phyloP scores from a whole-genome alignment of 306 rosid genomes.

The Sphenostylis stenocarpa region DNA sequence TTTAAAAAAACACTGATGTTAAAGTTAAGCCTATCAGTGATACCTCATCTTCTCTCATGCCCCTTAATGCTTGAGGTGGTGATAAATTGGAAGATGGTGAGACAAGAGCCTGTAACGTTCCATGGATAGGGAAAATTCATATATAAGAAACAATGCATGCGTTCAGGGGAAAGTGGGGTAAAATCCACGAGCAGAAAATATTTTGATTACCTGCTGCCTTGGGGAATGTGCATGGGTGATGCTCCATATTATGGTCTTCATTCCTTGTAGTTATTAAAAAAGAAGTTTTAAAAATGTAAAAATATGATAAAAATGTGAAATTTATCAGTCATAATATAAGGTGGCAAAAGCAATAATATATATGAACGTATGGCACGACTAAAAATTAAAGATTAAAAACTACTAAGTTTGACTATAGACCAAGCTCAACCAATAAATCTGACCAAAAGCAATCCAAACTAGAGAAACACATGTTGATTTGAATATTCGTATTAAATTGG shows the following conservation, averaged over 20 bases:
- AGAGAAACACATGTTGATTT: neutral
- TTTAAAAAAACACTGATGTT: conserved; percentile 29
- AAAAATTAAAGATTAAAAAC: conserved; percentile 14
- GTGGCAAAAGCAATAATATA: conserved; percentile 14
- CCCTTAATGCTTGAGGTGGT: conserved; percentile 78
- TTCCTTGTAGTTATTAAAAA: conserved; percentile 58
- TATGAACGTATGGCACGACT: neutral
- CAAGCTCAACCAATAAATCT: neutral
- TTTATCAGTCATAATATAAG: neutral
- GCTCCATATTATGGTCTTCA: conserved; percentile 99
- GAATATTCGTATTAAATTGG: neutral
- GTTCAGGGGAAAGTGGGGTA: conserved; percentile 32
- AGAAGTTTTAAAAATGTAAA: neutral
- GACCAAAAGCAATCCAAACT: neutral
- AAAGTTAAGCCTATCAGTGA: conserved; percentile 20
- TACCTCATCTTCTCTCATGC: conserved; percentile 99
- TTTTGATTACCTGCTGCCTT: conserved; percentile 75
- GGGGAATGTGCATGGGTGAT: conserved; percentile 97
- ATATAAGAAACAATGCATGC: conserved; percentile 41
- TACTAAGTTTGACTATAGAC: neutral
- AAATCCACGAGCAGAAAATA: conserved; percentile 26
- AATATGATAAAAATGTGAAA: neutral
- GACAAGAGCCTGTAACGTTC: conserved; percentile 72
- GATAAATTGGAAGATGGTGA: conserved; percentile 75
- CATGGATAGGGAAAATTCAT: conserved; percentile 54